These are phyloP conservation scores for Yamadazyma kitorensis DNA, from an alignment of 805 yeast genomes.

Conservation along the genomic window DNA sequence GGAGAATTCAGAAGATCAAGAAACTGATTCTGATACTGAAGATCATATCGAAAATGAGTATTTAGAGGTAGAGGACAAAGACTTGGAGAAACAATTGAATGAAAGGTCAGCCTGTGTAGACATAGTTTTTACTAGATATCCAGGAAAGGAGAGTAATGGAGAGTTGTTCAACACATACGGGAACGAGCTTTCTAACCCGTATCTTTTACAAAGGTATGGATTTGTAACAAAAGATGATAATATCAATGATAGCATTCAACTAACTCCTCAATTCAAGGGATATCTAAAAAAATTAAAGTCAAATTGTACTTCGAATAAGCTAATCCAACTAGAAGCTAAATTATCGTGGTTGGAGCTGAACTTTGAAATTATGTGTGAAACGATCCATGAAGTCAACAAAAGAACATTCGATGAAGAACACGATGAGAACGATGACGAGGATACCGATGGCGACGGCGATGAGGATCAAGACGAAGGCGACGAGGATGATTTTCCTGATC, in stretches of 20 bases:
- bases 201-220: conserved; percentile 74
- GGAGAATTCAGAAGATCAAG: conserved; percentile 11
- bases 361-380: conserved; percentile 33
- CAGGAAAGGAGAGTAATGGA: conserved; percentile 37
- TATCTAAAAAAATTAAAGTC: conserved; percentile 24
- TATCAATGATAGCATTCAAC: conserved; percentile 51
- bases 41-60: not conserved
- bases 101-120: conserved; percentile 63
- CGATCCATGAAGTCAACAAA: conserved; percentile 7
- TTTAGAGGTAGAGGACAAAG: conserved; percentile 26
- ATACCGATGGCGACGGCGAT: conserved; percentile 16
- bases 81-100: conserved; percentile 19
- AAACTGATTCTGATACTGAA: conserved; percentile 14
- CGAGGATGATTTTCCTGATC: conserved; percentile 20
- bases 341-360: conserved; percentile 51
- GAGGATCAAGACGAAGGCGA: conserved; percentile 17
- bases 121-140: conserved; percentile 46
- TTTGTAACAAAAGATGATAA: conserved; percentile 54
- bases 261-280: conserved; percentile 50
- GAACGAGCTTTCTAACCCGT: conserved; percentile 57
- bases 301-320: conserved; percentile 23
- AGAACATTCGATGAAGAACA: conserved; percentile 17
- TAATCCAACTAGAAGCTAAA: conserved; percentile 31
- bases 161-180: conserved; percentile 88
- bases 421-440: conserved; percentile 15